Evolutionary conservation across 106 monocot species (phyloP).

Genomic region (Platanthera guangdongensis): DNA sequence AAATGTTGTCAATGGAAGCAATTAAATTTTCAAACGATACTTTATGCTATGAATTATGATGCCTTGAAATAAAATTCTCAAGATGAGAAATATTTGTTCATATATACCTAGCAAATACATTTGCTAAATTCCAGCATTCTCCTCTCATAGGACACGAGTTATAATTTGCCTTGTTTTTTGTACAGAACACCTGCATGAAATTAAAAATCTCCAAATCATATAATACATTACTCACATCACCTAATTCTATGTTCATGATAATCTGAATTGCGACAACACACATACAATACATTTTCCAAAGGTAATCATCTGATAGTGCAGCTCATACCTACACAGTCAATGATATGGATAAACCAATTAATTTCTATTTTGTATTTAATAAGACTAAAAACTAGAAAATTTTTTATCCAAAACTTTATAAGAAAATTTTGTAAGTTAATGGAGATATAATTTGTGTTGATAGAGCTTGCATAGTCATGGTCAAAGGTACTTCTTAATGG

Average conservation of each 20-base stretch:
- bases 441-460: slow-evolving; percentile 42
- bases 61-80: background rate
- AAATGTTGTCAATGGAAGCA: background rate
- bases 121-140: slow-evolving; percentile 75
- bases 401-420: background rate
- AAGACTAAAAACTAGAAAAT: background rate
- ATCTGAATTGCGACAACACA: background rate
- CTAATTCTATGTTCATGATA: background rate
- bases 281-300: slow-evolving; percentile 54
- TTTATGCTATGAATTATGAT: background rate
- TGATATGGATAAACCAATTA: background rate
- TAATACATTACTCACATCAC: background rate
- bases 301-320: slow-evolving; percentile 74
- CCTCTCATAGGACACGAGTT: slow-evolving; percentile 74
- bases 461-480: slow-evolving; percentile 61
- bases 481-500: slow-evolving; percentile 72
- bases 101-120: slow-evolving; percentile 60
- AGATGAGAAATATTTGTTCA: background rate
- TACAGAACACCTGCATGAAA: slow-evolving; percentile 61
- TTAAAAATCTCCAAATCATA: slow-evolving; percentile 4
- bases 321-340: slow-evolving; percentile 51
- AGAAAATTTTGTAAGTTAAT: background rate
- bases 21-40: background rate
- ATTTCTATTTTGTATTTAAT: background rate
- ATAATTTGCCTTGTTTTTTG: slow-evolving; percentile 74